Evolutionary conservation across 208 protist genomes (phyloP), one percentile per base, ranked within the genome.

Genomic region (Trypanosoma lewisi): DNA sequence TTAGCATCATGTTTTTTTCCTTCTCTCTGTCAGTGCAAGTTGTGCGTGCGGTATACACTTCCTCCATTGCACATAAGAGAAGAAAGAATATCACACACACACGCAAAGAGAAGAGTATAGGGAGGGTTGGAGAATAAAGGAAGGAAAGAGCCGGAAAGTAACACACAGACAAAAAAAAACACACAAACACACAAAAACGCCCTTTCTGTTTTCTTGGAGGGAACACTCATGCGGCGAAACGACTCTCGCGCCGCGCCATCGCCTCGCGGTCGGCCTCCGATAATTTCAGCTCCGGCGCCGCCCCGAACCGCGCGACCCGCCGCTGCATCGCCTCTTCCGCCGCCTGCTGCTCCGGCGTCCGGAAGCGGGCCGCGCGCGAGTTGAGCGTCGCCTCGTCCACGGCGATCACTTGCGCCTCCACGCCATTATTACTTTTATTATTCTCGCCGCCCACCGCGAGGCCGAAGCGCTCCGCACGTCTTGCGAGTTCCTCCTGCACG

Each of bases 381-480:
- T 75, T 59, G 55, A 94, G 74, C 57, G 76, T 84, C 50, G 77
- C 83, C 44, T 75, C 78, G 45, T 89, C 82, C 44, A 90, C 76
- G 17, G 70, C 57, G 19, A 85, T 63, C 55, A 42, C 45, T 28
- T 6, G 21, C 45, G 39, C 39, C 14, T 17, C 39, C 39, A 2
- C 39, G 11, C 30, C 37, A 49, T 5, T 47, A 33, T 27, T 11
- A 53, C 12, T 41, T 19, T 5, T 47, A 33, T 27, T 11, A 53
- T 21, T 41, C n/a, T 5, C 11, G 30, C 2, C 30, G 33, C 33
- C 44, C 5, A 85, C 30, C 23, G 70, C 2, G 34, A 89, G 56
- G 28, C 88, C 88, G 63, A 94, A 94, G 52, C 88, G 88, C 0
- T 77, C 83, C 16, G 88, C 88, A 21, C 88, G 84, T 28, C 71